Evolutionary conservation across 2,329 filamentous ascomycete genomes (phyloP), one percentile per base, ranked within the genome.

Genomic region (Trichoderma sp.): DNA sequence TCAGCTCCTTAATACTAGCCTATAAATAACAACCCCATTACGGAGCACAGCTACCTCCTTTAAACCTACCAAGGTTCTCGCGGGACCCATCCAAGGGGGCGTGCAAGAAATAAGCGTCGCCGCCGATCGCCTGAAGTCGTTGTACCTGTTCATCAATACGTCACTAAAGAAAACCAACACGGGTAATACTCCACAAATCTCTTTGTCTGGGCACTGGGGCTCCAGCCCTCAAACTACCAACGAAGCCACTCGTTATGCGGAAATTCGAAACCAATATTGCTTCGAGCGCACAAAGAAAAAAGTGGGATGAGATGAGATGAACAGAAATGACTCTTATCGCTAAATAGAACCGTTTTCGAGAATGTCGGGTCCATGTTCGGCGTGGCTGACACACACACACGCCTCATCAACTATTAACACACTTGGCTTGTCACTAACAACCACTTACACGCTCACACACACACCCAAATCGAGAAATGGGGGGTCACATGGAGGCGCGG

Each of bases 111-210:
- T 24, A 30, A 57, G 36, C 56, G 66, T 57, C n/a, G 66, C 56
- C 36, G 66, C 57, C 56, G 56, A 69, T 69, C 66, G 51, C 53
- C 28, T 36, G 36, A 61, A 51, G 39, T 18, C 7, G 36, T 32
- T 24, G 66, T 69, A 34, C 66, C 66, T 69, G 66, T 61, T 69
- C 56, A 61, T 69, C 66, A 12, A 60, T 69, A 69, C 66, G 66
- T 69, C 66, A 69, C 58, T 69, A 60, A 34, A 34, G 34, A 24
- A 62, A 34, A 39, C 28, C 26, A 58, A 39, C 12, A 61, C 6
- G 34, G 43, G 6, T n/a, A 26, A 26, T 26, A 51, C 65, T 32
- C 65, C 65, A 68, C 65, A 58, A 57, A 39, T 34, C 34, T 18
- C 34, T 6, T 63, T 21, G 24, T 63, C 15, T 26, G 53, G 24